Percentiles rank a stretch among this genome's conserved stretches.
Conservation (phyloP, 2,329 filamentous ascomycete genomes). For the Blastomyces silverae region DNA sequence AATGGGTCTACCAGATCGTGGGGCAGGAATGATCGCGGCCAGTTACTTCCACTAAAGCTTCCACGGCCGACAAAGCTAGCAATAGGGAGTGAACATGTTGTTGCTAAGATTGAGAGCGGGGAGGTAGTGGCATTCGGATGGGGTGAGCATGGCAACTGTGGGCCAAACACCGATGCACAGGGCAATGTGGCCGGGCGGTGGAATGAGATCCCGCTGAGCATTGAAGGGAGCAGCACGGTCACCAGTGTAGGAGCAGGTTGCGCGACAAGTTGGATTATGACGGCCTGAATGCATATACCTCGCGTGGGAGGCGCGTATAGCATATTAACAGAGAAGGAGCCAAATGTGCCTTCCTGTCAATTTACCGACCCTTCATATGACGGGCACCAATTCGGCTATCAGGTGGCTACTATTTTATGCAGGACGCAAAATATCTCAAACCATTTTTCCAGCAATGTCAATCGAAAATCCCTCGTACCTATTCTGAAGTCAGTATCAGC, state of each 20-base stretch:
- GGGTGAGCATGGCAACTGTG: conserved; percentile 97
- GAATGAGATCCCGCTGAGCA: conserved; percentile 58
- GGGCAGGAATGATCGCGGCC: conserved; percentile 80
- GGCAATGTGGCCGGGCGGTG: conserved; percentile 63
- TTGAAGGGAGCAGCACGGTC: conserved; percentile 48
- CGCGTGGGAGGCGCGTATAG: not conserved
- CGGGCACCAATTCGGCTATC: not conserved
- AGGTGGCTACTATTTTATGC: not conserved
- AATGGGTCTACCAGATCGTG: conserved; percentile 61
- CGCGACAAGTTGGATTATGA: conserved; percentile 72
- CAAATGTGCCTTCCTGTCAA: not conserved
- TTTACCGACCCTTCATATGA: not conserved
- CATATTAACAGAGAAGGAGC: not conserved
- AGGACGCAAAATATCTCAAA: not conserved
- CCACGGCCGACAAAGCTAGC: conserved; percentile 52
- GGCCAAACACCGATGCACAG: conserved; percentile 54
- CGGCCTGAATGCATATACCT: not conserved
- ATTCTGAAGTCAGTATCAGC: conserved; percentile 7
- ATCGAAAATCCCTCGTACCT: conserved; percentile 39
- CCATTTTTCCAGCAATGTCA: conserved; percentile 24
- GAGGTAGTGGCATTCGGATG: conserved; percentile 84
- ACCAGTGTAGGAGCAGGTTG: conserved; percentile 71
- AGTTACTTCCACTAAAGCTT: conserved; percentile 60
- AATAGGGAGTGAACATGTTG: conserved; percentile 81
- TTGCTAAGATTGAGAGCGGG: conserved; percentile 60